Conservation (phyloP, 169 alveolate species). For the Cyclospora cayetanensis region DNA sequence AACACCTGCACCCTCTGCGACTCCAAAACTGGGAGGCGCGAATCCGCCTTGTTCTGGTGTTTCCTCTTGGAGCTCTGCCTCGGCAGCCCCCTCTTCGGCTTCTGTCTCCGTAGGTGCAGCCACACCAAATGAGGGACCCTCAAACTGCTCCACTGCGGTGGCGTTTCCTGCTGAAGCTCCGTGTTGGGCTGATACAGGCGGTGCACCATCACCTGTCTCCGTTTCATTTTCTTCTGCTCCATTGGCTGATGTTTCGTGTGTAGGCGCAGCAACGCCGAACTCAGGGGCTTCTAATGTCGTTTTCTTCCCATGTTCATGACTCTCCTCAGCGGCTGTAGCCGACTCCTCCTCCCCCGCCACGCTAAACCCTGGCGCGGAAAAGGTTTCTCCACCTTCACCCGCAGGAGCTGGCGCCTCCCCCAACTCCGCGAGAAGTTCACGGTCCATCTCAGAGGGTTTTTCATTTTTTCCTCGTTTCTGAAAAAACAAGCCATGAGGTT, state of each 20-base stretch:
- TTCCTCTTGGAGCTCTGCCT: not conserved
- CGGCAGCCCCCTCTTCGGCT: not conserved
- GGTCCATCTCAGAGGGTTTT: not conserved
- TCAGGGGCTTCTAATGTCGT: not conserved
- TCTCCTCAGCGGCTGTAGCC: no score
- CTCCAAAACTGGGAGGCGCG: not conserved
- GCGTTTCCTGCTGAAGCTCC: not conserved
- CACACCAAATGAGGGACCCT: slow-evolving; percentile 19
- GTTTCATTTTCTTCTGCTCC: not conserved
- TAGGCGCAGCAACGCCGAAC: not conserved
- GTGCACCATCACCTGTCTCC: no score
- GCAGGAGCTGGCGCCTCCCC: not conserved
- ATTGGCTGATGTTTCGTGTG: not conserved
- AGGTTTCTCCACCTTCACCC: not conserved
- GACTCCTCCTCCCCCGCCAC: not conserved
- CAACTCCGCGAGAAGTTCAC: slow-evolving; percentile 22
- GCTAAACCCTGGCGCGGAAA: not conserved
- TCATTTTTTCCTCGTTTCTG: not conserved
- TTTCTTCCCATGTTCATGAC: no score
- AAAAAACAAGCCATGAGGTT: not conserved
- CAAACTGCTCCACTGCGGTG: not conserved
- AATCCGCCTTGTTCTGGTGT: not conserved
- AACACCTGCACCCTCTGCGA: not conserved
- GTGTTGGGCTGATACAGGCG: not conserved
- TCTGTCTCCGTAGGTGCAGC: not conserved